Conservation (phyloP, 2,329 filamentous ascomycete species). For the Colletotrichum gigasporum region DNA sequence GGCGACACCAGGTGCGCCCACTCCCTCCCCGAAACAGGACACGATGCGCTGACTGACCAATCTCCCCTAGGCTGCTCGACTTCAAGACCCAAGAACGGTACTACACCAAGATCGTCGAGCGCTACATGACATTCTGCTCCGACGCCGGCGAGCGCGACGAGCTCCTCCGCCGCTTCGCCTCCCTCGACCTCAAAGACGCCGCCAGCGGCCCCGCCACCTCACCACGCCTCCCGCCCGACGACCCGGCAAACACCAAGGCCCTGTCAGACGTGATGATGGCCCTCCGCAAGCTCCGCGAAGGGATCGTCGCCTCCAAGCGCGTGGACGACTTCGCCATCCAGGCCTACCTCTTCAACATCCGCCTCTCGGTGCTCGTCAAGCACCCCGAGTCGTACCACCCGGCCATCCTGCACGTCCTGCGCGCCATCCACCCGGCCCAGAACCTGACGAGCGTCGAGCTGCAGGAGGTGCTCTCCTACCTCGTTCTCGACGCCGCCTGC, state of each 20-base stretch:
- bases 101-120: constrained; percentile 86
- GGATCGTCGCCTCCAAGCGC: constrained; percentile 81
- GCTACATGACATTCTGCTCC: constrained; percentile 91
- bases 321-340: constrained; percentile 85
- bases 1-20: constrained; percentile 79
- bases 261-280: constrained; percentile 82
- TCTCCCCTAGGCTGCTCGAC: constrained; percentile 69
- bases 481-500: constrained; percentile 89
- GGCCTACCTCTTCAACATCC: constrained; percentile 91
- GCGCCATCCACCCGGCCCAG: constrained; percentile 72
- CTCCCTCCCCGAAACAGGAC: background rate
- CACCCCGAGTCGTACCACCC: constrained; percentile 92
- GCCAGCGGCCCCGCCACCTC: constrained; percentile 28
- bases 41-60: constrained; percentile 23
- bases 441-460: constrained; percentile 78
- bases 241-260: constrained; percentile 62
- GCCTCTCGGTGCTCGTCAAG: constrained; percentile 80
- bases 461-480: constrained; percentile 81
- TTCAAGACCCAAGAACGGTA: constrained; percentile 84
- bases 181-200: constrained; percentile 57
- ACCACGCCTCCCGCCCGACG: constrained; percentile 29
- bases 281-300: constrained; percentile 91
- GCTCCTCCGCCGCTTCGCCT: constrained; percentile 79
- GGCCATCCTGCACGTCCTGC: constrained; percentile 82
- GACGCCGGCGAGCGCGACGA: constrained; percentile 75